Percentiles rank a stretch among this genome's conserved stretches.
Evolutionary conservation across 176 grass and related monocot species (phyloP).

Genomic region (Rhynchospora tenuis): DNA sequence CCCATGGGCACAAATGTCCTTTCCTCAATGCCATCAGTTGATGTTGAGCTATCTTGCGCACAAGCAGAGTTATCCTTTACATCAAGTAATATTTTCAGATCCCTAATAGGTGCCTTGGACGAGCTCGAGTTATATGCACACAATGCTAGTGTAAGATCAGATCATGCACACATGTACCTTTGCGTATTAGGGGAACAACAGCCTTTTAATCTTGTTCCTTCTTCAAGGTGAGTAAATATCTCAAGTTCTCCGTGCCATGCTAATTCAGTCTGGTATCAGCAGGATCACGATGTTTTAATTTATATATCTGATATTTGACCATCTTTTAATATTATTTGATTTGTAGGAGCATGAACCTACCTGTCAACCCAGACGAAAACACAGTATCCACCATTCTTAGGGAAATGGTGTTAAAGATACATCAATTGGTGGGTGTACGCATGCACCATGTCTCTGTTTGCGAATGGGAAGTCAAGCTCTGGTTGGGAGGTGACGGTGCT

Average conservation of each 20-base stretch:
- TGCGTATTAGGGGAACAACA: constrained; percentile 71
- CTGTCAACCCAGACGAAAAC: constrained; percentile 54
- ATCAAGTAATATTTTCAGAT: constrained; percentile 86
- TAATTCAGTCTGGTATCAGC: neutral
- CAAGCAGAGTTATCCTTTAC: constrained; percentile 72
- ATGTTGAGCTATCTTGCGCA: constrained; percentile 43
- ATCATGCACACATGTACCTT: constrained; percentile 95
- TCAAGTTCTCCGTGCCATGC: constrained; percentile 14
- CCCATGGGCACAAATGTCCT: constrained; percentile 52
- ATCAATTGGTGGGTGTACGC: constrained; percentile 83
- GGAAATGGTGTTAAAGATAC: constrained; percentile 81
- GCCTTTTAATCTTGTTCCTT: constrained; percentile 67
- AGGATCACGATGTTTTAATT: neutral
- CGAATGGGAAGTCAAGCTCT: constrained; percentile 96
- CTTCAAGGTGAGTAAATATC: constrained; percentile 61
- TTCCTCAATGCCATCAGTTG: constrained; percentile 48
- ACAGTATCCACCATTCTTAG: constrained; percentile 59
- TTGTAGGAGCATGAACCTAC: constrained; percentile 50
- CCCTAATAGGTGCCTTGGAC: constrained; percentile 76
- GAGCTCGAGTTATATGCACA: constrained; percentile 92
- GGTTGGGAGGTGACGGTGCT: constrained; percentile 64
- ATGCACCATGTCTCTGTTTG: constrained; percentile 96
- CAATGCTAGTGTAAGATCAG: constrained; percentile 64
- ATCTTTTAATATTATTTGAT: constrained; percentile 4
- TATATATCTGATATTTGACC: neutral